Evolutionary conservation across 1,139 yeast species (phyloP), one percentile per base, ranked within the genome.

Genomic region (Meyerozyma elateridarum): DNA sequence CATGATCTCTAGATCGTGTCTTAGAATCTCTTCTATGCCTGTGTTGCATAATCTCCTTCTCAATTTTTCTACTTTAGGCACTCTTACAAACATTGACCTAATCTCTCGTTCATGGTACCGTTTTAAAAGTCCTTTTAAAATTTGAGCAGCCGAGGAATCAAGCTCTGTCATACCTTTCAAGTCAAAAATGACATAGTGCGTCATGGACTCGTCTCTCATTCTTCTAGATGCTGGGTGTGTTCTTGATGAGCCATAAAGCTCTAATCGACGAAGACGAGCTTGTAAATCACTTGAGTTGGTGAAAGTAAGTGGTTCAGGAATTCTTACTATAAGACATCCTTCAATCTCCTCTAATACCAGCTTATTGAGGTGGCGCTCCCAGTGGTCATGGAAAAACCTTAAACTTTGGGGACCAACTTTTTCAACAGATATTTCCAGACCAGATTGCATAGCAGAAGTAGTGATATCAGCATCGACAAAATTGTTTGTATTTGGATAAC

Each of bases 251-350:
- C 97, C 96, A 48, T 85, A 88, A 48, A 77, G 61, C 50, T 91
- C 97, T 15, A 91, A 70, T 34, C 97, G 63, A 36, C 77, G 72
- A 33, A 91, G 64, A 18, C 97, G 64, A 30, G 81, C 68, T 38
- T 84, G 77, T 43, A 91, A 64, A 51, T 89, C 96, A 38, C 82
- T 85, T 12, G 94, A 76, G 51, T 91, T 91, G 24, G 96, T 88
- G 55, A 91, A 91, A 1, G 95, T 87, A 36, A 91, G 62, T 1
- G 97, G 96, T 50, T 91, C 97, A 0, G 97, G 94, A 24, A 91
- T 78, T 45, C 82, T 85, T 20, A 89, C 83, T 29, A 89, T 82
- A 31, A 91, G 64, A 48, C 95, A 85, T 1, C 94, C 95, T 49
- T 85, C 91, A 29, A 85, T 69, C 41, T 85, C 89, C 49, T 85